These are phyloP conservation scores for Blastobotrys peoriensis DNA, from an alignment of 805 yeast genomes.

Conservation along the genomic window DNA sequence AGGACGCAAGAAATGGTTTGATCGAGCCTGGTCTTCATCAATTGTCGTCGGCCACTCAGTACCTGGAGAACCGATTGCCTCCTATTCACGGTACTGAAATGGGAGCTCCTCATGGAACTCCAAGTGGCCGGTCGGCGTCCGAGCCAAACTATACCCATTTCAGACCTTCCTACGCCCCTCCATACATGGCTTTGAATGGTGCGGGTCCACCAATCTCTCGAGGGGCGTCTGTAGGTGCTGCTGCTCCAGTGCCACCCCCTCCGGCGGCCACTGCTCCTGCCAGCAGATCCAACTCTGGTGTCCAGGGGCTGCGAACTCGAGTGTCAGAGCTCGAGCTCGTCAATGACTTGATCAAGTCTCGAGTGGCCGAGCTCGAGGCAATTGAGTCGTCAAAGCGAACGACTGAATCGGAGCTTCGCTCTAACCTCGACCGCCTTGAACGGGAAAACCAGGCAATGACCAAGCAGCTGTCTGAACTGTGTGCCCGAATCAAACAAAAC, in stretches of 20 bases:
- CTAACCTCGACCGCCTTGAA: neutral
- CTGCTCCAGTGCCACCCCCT: constrained; percentile 3
- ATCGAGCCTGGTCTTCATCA: neutral
- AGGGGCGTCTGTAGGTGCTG: neutral
- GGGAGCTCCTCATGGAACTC: no score
- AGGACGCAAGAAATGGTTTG: neutral
- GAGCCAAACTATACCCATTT: neutral
- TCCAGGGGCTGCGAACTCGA: constrained; percentile 55
- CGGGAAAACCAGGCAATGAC: neutral
- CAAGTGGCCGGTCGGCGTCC: neutral
- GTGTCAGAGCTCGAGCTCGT: constrained; percentile 86
- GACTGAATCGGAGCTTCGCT: neutral
- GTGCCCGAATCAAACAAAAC: neutral
- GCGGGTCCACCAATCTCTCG: neutral
- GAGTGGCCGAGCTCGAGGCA: constrained; percentile 73
- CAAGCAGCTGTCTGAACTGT: neutral
- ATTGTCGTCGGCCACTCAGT: neutral
- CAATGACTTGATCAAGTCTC: constrained; percentile 77
- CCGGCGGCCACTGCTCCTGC: constrained; percentile 6
- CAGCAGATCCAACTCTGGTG: constrained; percentile 20
- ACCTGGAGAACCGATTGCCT: neutral
- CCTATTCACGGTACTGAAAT: neutral
- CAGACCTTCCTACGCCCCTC: neutral
- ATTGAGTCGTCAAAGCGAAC: constrained; percentile 21
- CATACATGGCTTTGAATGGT: neutral